Percentiles rank a stretch among this genome's conserved stretches.
These are phyloP conservation scores for Nothophytophthora sp. DNA, from an alignment of 352 stramenopile species.

Conservation along the genomic window DNA sequence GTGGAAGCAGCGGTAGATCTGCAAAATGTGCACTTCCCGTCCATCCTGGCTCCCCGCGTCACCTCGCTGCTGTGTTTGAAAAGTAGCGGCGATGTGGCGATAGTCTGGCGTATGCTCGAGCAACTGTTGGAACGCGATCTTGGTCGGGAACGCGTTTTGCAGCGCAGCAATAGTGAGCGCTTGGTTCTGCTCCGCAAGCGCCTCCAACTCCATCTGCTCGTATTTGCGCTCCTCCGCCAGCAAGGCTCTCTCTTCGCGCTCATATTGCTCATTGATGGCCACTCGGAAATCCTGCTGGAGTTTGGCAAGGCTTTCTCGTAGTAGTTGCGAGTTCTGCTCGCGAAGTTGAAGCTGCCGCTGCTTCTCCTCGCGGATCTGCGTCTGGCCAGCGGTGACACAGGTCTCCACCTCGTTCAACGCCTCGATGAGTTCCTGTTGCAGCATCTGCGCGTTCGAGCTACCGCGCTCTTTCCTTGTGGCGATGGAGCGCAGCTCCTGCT, in stretches of 20 bases:
- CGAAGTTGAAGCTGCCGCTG: slow-evolving; percentile 40
- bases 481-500: slow-evolving; percentile 57
- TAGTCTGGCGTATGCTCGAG: slow-evolving; percentile 43
- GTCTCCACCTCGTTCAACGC: slow-evolving; percentile 61
- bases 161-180: slow-evolving; percentile 35
- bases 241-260: slow-evolving; percentile 20
- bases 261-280: slow-evolving; percentile 19
- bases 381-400: slow-evolving; percentile 39
- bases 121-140: slow-evolving; percentile 53
- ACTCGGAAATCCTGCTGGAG: slow-evolving; percentile 29
- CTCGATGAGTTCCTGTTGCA: slow-evolving; percentile 65
- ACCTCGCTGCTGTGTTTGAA: slow-evolving; percentile 16
- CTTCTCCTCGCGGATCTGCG: slow-evolving; percentile 49
- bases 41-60: slow-evolving; percentile 1
- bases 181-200: slow-evolving; percentile 41
- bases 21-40: slow-evolving; percentile 27
- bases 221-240: slow-evolving; percentile 33
- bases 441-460: slow-evolving; percentile 53
- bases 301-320: slow-evolving; percentile 35
- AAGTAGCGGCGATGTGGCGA: slow-evolving; percentile 44
- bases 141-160: slow-evolving; percentile 28
- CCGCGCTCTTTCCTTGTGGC: slow-evolving; percentile 37
- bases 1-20: slow-evolving; percentile 55
- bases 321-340: slow-evolving; percentile 36
- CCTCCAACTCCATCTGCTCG: slow-evolving; percentile 52